These are phyloP conservation scores for Leishmania aethiopica DNA, from an alignment of 208 protist genomes.

Conservation along the genomic window DNA sequence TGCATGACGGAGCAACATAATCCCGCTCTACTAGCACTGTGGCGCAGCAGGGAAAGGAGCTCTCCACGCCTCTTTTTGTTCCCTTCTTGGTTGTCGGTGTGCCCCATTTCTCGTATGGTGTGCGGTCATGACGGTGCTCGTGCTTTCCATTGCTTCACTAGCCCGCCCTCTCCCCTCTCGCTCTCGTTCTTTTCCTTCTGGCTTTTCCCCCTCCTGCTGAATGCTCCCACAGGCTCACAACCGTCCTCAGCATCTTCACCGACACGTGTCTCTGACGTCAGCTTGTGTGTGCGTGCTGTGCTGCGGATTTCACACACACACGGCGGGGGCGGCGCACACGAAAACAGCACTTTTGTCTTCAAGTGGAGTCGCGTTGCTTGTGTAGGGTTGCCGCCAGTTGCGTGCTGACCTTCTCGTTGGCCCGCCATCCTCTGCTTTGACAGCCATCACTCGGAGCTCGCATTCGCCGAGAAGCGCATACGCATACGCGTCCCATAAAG, in stretches of 20 bases:
- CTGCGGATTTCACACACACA: neutral
- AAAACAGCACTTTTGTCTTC: neutral
- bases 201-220: neutral
- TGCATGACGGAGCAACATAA: neutral
- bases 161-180: neutral
- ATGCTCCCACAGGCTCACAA: neutral
- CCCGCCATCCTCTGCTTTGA: neutral
- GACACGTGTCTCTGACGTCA: neutral
- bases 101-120: neutral
- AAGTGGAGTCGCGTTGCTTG: neutral
- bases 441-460: neutral
- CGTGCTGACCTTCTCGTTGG: neutral
- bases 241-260: neutral
- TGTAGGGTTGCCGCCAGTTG: neutral
- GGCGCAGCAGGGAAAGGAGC: neutral
- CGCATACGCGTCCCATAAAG: neutral
- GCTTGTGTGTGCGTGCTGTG: neutral
- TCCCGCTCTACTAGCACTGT: neutral
- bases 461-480: neutral
- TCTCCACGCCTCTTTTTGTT: neutral
- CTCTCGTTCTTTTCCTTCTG: neutral
- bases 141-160: neutral
- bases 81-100: neutral
- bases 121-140: neutral
- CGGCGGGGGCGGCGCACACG: neutral